These are phyloP conservation scores for Aspergillus sp. DNA, from an alignment of 2,329 filamentous ascomycete species.

Conservation along the genomic window DNA sequence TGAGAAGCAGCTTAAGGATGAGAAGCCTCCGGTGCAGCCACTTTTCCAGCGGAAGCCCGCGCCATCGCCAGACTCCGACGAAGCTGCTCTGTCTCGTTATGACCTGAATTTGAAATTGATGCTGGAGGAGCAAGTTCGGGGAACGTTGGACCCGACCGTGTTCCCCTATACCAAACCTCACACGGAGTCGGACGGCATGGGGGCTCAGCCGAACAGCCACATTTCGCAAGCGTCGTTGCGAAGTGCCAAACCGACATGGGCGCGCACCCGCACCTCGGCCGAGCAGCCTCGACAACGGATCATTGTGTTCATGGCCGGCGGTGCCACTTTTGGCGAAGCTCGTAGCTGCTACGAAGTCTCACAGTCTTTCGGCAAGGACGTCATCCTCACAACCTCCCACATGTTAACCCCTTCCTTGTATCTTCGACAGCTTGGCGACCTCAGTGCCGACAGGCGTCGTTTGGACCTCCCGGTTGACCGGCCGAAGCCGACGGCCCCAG, in stretches of 20 bases:
- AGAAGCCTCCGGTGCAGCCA: slow-evolving; percentile 61
- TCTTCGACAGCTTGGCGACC: slow-evolving; percentile 75
- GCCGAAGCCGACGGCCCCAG: slow-evolving; percentile 76
- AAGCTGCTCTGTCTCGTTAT: slow-evolving; percentile 83
- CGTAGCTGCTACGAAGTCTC: slow-evolving; percentile 86
- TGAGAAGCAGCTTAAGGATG: slow-evolving; percentile 72
- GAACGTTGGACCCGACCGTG: slow-evolving; percentile 61
- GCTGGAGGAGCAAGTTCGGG: slow-evolving; percentile 70
- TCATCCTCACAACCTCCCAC: slow-evolving; percentile 87
- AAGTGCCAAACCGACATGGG: slow-evolving; percentile 93
- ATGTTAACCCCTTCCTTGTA: slow-evolving; percentile 87
- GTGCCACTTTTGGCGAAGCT: slow-evolving; percentile 88
- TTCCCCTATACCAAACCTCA: slow-evolving; percentile 76
- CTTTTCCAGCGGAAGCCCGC: slow-evolving; percentile 69
- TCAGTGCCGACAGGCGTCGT: slow-evolving; percentile 70
- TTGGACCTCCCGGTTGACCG: slow-evolving; percentile 79
- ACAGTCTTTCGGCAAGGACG: slow-evolving; percentile 67
- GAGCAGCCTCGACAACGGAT: slow-evolving; percentile 84
- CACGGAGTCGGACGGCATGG: slow-evolving; percentile 44
- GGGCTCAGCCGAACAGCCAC: slow-evolving; percentile 50
- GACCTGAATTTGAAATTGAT: slow-evolving; percentile 78
- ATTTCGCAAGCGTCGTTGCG: slow-evolving; percentile 71
- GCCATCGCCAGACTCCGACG: slow-evolving; percentile 60
- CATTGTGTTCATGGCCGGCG: slow-evolving; percentile 92
- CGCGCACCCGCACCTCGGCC: slow-evolving; percentile 70